Percentiles rank a stretch among this genome's conserved stretches.
Conservation (phyloP, 768 basidiomycete species). For the Hygrophoropsis aurantiaca region DNA sequence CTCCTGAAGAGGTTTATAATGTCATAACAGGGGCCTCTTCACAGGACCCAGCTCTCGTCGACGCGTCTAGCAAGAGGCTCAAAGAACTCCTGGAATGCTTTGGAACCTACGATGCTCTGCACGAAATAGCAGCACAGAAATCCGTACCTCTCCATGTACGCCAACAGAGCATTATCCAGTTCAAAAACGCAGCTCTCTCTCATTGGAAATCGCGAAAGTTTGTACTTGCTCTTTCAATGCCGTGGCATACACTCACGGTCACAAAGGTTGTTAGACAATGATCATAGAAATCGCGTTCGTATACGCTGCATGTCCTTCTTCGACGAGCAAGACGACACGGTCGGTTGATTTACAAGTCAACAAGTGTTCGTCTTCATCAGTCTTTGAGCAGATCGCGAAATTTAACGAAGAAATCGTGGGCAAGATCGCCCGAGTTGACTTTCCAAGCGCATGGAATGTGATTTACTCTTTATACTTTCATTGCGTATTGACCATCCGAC, state of each 20-base stretch:
- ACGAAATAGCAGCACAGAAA: constrained; percentile 67
- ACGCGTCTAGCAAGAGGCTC: constrained; percentile 56
- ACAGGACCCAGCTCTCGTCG: constrained; percentile 56
- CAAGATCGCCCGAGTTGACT: constrained; percentile 79
- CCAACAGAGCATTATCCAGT: constrained; percentile 82
- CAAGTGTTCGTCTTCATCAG: too few species aligned
- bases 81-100: constrained; percentile 66
- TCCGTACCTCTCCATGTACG: constrained; percentile 65
- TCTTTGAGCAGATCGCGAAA: constrained; percentile 61
- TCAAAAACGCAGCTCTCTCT: constrained; percentile 74
- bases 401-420: constrained; percentile 74
- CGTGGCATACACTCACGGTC: constrained; percentile 9
- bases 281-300: constrained; percentile 67
- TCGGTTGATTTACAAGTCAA: constrained; percentile 28
- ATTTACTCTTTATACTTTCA: not conserved
- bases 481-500: constrained; percentile 1
- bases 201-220: constrained; percentile 84
- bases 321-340: constrained; percentile 77
- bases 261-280: constrained; percentile 63
- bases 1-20: constrained; percentile 64
- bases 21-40: constrained; percentile 70
- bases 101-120: constrained; percentile 70
- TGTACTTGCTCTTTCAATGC: constrained; percentile 16
- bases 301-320: constrained; percentile 63
- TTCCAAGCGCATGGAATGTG: constrained; percentile 66